Percentiles rank a stretch among this genome's conserved stretches.
phyloP scores from a whole-genome alignment of 495 filamentous ascomycete species.

The Poronia punctata region DNA sequence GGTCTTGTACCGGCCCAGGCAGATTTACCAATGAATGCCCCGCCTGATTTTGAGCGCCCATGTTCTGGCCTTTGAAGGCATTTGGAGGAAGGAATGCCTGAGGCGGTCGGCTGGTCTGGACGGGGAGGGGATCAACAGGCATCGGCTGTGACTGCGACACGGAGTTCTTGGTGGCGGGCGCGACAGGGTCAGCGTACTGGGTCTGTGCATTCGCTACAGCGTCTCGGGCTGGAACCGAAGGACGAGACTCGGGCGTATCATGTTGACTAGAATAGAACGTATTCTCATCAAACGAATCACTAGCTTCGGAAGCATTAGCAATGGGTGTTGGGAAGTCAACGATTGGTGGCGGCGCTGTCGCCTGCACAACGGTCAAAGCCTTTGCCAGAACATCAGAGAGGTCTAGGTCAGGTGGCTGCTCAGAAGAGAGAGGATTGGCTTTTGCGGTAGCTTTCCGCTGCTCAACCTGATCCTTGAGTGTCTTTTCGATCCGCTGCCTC shows the following conservation, averaged over 20 bases:
- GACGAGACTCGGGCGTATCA: conserved; percentile 41
- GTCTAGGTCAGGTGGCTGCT: conserved; percentile 65
- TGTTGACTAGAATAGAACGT: conserved; percentile 89
- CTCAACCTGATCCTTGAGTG: conserved; percentile 67
- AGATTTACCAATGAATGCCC: conserved; percentile 3
- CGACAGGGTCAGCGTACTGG: conserved; percentile 17
- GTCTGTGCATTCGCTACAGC: conserved; percentile 39
- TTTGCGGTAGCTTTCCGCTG: conserved; percentile 50
- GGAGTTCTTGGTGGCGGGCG: conserved; percentile 6
- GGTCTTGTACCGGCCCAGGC: conserved; percentile 11
- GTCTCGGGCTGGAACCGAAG: conserved; percentile 33
- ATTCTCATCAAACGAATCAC: conserved; percentile 83
- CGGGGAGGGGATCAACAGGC: conserved; percentile 8
- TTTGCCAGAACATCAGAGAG: conserved; percentile 64
- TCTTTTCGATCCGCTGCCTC: conserved; percentile 71
- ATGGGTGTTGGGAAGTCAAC: conserved; percentile 42
- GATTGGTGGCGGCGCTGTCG: conserved; percentile 35
- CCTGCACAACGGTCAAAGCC: conserved; percentile 61
- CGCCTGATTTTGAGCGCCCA: neutral
- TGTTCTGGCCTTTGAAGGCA: neutral
- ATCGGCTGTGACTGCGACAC: conserved; percentile 5
- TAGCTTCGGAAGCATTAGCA: conserved; percentile 52
- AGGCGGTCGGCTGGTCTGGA: conserved; percentile 4
- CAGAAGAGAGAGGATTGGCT: conserved; percentile 49
- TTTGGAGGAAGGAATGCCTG: conserved; percentile 1